These are phyloP conservation scores for Lathyrus oleraceus DNA, from an alignment of 306 rosid species.

Conservation along the genomic window DNA sequence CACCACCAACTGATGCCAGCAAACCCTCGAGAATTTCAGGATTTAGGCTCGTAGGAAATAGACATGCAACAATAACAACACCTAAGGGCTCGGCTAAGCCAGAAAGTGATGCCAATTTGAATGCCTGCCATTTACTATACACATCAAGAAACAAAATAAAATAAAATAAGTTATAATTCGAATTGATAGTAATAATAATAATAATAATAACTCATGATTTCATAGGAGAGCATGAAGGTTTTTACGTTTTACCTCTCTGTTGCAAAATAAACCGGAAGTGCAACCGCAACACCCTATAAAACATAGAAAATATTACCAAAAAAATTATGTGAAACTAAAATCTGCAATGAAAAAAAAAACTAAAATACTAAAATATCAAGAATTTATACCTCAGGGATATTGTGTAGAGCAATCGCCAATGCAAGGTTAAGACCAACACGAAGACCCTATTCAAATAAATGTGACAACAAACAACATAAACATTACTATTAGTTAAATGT, in stretches of 20 bases:
- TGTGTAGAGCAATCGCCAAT: constrained; percentile 86
- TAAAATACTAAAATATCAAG: constrained; percentile 5
- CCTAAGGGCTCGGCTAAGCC: constrained; percentile 96
- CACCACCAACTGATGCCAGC: constrained; percentile 96
- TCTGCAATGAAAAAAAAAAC: background rate
- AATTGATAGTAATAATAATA: too few species aligned
- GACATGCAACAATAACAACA: constrained; percentile 83
- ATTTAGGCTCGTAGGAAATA: constrained; percentile 84
- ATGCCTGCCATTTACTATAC: constrained; percentile 95
- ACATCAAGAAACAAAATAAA: background rate
- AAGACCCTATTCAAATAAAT: constrained; percentile 59
- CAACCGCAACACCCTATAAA: constrained; percentile 81
- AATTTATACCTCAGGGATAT: constrained; percentile 82
- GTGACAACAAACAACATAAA: constrained; percentile 29
- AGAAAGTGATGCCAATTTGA: constrained; percentile 94
- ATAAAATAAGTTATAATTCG: background rate
- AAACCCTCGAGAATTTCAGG: constrained; percentile 97
- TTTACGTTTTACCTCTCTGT: constrained; percentile 68
- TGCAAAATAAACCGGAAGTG: constrained; percentile 89
- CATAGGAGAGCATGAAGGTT: background rate
- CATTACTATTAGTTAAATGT: background rate
- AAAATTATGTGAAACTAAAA: background rate
- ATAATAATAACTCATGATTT: too few species aligned
- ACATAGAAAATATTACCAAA: constrained; percentile 22
- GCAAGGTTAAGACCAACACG: constrained; percentile 92